Percentiles rank a stretch among this genome's conserved stretches.
These are phyloP conservation scores for Aurantiochytrium sp. DNA, from an alignment of 108 stramenopile genomes.

Conservation along the genomic window DNA sequence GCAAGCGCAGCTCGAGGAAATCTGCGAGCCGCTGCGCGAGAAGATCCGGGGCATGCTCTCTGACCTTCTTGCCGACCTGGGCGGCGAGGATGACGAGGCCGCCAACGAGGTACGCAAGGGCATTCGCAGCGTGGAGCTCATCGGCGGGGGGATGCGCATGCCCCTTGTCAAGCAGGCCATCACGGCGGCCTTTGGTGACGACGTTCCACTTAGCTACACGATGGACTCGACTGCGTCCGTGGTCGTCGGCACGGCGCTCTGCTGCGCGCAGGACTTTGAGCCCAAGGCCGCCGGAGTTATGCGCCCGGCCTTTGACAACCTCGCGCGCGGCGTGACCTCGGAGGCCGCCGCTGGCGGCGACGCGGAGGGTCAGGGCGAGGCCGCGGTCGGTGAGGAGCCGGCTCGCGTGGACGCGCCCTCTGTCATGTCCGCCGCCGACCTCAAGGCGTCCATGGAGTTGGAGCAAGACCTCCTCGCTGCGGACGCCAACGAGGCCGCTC, in stretches of 20 bases:
- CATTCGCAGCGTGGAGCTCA: background rate
- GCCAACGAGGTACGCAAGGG: background rate
- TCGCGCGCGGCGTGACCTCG: background rate
- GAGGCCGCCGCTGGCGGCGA: too few relatives aligned
- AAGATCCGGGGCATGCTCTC: background rate
- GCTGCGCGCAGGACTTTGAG: background rate
- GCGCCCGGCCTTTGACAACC: slow-evolving; percentile 26
- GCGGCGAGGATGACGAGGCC: background rate
- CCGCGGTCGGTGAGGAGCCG: background rate
- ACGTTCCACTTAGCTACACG: background rate
- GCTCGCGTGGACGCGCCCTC: background rate
- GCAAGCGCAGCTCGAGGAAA: background rate
- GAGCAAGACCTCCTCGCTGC: background rate
- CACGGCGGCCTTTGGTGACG: background rate
- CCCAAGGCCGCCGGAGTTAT: background rate
- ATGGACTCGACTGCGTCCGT: slow-evolving; percentile 29
- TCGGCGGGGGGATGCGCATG: slow-evolving; percentile 34
- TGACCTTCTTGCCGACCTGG: background rate
- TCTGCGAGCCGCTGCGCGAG: background rate
- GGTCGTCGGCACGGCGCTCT: background rate
- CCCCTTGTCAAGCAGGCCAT: slow-evolving; percentile 29
- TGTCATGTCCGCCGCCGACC: background rate
- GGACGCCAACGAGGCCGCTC: background rate
- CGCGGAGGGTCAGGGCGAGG: background rate
- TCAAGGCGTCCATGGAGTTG: background rate